Base-by-base conservation (phyloP, 2,329 filamentous ascomycete genomes). In the Thyridium curvatum region DNA sequence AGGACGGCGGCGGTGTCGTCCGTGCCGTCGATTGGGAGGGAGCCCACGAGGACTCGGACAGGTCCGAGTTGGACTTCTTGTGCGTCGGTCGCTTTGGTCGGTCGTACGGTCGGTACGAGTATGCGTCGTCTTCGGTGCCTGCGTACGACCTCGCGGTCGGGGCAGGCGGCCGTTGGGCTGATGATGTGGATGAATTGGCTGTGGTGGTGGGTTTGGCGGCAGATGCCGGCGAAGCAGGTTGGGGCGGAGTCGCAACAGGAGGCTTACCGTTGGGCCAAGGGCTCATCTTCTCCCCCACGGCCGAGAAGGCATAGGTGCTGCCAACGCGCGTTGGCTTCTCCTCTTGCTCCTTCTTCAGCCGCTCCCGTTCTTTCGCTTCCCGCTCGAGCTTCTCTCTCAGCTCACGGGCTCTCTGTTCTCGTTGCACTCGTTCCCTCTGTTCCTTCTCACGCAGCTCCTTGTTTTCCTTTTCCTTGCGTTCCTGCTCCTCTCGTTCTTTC, bases 41-140 rank as follows among this genome's bases (percentile, higher is more conserved):
- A 3, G 88, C 84, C 61, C 91, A 96, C 1, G 88, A 94, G 12
- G 84, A 85, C 53, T 94, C 88, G 13, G 89, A 94, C 52, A 83
- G 68, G 1, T 84, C 84, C 18, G 84, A 82, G 14, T 76, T 69
- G n/a, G 84, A 83, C 41, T 76, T 77, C 44, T 74, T 77, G 46
- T 78, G 74, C 14, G 59, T 56, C 8, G 72, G 69, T 38, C 69
- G 69, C 52, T 74, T 79, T 3, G 82, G 74, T 48, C 78, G 74
- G 55, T 91, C 85, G 58, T 90, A 90, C 1, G 86, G 84, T 36
- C 85, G 79, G 60, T 79, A 90, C 2, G 85, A 89, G 58, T 84
- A 80, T 3, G 72, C 68, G 46, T 83, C 77, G 37, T 84, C 79
- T 36, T 84, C 77, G 15, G 76, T 77, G 46, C 71, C 76, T 46